Evolutionary conservation across 495 filamentous ascomycete species (phyloP), one percentile per base, ranked within the genome.

Genomic region (Pseudotulostoma volvatum): DNA sequence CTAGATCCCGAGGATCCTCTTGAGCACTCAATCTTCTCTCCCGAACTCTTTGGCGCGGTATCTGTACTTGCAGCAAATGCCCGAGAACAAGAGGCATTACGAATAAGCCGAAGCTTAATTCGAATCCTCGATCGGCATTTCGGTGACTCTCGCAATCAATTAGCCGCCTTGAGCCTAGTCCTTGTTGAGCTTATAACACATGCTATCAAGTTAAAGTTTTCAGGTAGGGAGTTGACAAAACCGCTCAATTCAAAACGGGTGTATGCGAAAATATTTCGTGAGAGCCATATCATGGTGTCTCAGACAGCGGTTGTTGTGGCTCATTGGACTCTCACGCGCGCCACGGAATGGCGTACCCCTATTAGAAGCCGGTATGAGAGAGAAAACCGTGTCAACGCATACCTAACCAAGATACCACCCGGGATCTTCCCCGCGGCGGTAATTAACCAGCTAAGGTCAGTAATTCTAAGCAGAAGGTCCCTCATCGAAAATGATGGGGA

Each of bases 11-110:
- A 60, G 9, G 50, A 49, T 3, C 34, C 50, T 0, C 57, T 67
- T 56, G 64, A 67, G 41, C 52, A 60, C 38, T 52, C 61, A 1
- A 54, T 67, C 31, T 64, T 67, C 40, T 67, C 64, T 2, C 59
- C 61, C 2, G 62, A 62, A 14, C 49, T 67, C 9, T 57, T 66
- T 42, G 53, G 60, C 34, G 60, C 59, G 4, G 45, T 67, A 25
- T 55, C 58, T 7, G 42, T 67, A 23, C 48, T 66, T 43, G 54
- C 57, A 4, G 61, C 56, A 23, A 67, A 66, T 31, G 50, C 52
- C 21, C 47, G 64, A 18, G 64, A 67, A 38, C 46, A 56, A 28
- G 56, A 60, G 37, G 52, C 42, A 2, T 39, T 67, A 0, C 47
- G 56, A 21, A 61, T 67, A 18, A 45, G 52, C 11, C 50, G 61